Evolutionary conservation across 2,329 filamentous ascomycete species (phyloP), one percentile per base, ranked within the genome.

Genomic region (Aspergillus pseudoviridinutans): DNA sequence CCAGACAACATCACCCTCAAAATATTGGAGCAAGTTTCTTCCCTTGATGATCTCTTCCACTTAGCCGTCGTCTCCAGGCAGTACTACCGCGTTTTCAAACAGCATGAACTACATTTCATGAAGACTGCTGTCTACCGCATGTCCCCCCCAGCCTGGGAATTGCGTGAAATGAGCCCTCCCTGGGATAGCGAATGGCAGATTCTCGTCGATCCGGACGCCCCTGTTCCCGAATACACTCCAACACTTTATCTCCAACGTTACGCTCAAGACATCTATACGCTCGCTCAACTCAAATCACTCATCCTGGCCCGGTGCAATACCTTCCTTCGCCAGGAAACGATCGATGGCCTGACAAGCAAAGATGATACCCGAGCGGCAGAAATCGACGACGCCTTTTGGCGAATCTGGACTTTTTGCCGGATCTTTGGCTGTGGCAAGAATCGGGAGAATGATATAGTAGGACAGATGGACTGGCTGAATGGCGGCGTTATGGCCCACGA

Each of bases 401-500:
- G 85, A 2, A 82, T 88, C 29, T 87, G 85, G 84, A 85, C 81
- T 0, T 88, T 87, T 70, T 87, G 84, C 69, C 80, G 79, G 54
- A 81, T 87, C 32, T 88, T 88, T 54, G 85, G 85, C 1, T 80
- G 77, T 51, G 78, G 78, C 0, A 86, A 84, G 62, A 78, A 78
- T 4, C 78, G 84, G 14, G 83, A 86, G 62, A 80, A 84, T 29
- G 84, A 87, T 58, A 74, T 86, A 35, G 75, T 80, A 38, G 83
- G 80, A 3, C 84, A 87, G 66, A 78, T 84, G 62, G 84, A 87
- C 64, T 88, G 85, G 85, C 72, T 88, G 10, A 81, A 80, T 57
- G 85, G 84, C 35, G 84, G 84, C 2, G 57, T 72, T 4, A 68
- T 83, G 47, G 82, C 82, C 3, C 76, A 79, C 69, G 50, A 77